Evolutionary conservation across 1,284 basidiomycete genomes (phyloP).

Genomic region (Trichosporon coremiiforme): DNA sequence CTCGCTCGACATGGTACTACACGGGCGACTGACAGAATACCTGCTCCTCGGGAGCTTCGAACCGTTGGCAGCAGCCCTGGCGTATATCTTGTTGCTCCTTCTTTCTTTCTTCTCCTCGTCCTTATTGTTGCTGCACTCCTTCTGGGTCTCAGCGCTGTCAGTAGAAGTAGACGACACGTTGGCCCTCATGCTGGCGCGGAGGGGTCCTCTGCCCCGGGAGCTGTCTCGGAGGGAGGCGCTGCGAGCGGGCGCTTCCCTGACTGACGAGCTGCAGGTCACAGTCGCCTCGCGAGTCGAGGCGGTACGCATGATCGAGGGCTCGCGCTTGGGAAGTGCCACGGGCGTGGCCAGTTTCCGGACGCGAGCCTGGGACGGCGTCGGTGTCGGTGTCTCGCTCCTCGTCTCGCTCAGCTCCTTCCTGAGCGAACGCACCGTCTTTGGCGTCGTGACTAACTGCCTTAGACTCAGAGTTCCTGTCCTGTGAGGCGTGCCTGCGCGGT

Average conservation of each 20-base stretch:
- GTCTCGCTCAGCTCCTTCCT: not conserved
- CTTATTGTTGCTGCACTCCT: not conserved
- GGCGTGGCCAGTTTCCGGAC: not conserved
- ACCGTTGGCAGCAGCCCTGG: not conserved
- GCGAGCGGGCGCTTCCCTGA: no score
- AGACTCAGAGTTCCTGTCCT: not conserved
- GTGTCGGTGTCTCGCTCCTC: constrained; percentile 3
- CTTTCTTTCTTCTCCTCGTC: not conserved
- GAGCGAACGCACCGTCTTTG: not conserved
- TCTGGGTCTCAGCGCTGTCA: not conserved
- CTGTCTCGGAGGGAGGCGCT: not conserved
- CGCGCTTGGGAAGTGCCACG: not conserved
- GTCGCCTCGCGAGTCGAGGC: no score
- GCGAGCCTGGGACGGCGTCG: not conserved
- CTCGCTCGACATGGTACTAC: not conserved
- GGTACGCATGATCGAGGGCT: not conserved
- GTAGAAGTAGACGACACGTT: not conserved
- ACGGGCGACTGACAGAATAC: not conserved
- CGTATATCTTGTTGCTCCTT: not conserved
- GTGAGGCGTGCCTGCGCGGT: no score
- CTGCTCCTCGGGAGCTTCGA: not conserved
- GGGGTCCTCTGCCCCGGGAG: not conserved
- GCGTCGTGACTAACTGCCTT: not conserved
- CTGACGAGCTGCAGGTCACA: no score
- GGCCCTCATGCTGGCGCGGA: not conserved